Base-by-base conservation (phyloP, 148 eudicot species). In the Silene uniflora region DNA sequence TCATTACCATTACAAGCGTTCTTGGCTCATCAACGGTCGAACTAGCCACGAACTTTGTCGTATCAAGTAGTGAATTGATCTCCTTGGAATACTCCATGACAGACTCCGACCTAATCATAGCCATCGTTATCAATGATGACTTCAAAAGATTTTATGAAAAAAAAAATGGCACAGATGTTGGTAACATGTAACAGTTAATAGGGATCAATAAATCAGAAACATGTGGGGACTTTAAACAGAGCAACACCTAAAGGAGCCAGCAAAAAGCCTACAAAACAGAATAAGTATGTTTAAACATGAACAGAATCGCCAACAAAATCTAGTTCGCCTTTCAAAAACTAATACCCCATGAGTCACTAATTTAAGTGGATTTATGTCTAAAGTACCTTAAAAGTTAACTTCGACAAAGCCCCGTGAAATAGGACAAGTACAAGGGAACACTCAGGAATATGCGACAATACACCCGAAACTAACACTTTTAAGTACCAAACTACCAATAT, bases 81-180 rank as follows among this genome's bases (percentile, higher is more conserved):
- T 89, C 96, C 81, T 80, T 87, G 81, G 93, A 90, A 67, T 95
- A 95, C 86, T 92, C 97, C 87, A 89, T 79, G 27, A 89, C 86
- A 79, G 87, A 84, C 63, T 82, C 93, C 88, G 83, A 90, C 92
- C 98, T 95, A 84, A 77, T 76, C 13, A 81, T 59, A 12, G 67
- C 73, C 73, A 66, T 65, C 39, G 58, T 62, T 66, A 61, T 62
- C 21, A 79, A 84, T 17, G 74, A 52, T 18, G 56, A 66, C 67
- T 69, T 24, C 44, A 73, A 62, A 58, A 54, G 55, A 35, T 14
- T 52, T 52, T 52, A 39, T 6, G 44, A 7, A 39, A 67, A 2
- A 35, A 71, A 46, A 11, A 47, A 47, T 18, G n/a, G 19, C 71
- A 35, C 47, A 9, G 2, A 42, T 66, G 44, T 7, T 29, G 14